Evolutionary conservation across 73 alveolate species (phyloP), one percentile per base, ranked within the genome.

Genomic region (Paramecium sexaurelia): DNA sequence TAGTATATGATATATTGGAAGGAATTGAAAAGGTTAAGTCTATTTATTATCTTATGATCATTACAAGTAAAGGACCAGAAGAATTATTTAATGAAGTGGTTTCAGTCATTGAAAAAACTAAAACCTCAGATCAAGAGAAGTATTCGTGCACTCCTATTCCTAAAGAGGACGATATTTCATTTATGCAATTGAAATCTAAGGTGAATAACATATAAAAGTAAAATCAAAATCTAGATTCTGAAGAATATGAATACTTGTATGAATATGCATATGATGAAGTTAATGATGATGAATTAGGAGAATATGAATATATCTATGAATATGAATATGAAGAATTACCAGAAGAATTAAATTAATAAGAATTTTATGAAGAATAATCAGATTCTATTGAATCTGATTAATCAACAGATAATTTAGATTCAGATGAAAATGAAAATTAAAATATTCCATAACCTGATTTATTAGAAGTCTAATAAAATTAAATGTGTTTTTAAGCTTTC

Each of bases 1-100:
- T 78, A 78, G 90, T 78, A 5, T 78, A 78, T 45, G 90, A 78
- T 43, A 8, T 29, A 78, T 33, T 78, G 43, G 90, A 78, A 41
- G 90, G 90, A 20, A 78, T 78, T 20, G 90, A 43, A 41, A 41
- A 78, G 33, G 90, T 78, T 8, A 39, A 45, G 7, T 29, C 36
- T 10, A 33, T 78, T 33, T 78, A 78, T 33, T 78, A 78, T 40
- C 41, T 78, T 27, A 78, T 78, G 90, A 78, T 78, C 1, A 45
- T 78, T 2, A 13, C 90, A 17, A 78, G 73, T 11, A 45, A 78
- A 41, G 68, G 73, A 45, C 90, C 90, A n/a, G 90, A 78, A 19
- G 73, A 32, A 24, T 39, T 78, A 41, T 78, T 78, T 43, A 40
- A 78, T 17, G 73, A 78, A 2, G 8, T 78, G 10, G 15, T 45